These are phyloP conservation scores for Monosporascus sp. DNA, from an alignment of 2,329 filamentous ascomycete genomes.

Conservation along the genomic window DNA sequence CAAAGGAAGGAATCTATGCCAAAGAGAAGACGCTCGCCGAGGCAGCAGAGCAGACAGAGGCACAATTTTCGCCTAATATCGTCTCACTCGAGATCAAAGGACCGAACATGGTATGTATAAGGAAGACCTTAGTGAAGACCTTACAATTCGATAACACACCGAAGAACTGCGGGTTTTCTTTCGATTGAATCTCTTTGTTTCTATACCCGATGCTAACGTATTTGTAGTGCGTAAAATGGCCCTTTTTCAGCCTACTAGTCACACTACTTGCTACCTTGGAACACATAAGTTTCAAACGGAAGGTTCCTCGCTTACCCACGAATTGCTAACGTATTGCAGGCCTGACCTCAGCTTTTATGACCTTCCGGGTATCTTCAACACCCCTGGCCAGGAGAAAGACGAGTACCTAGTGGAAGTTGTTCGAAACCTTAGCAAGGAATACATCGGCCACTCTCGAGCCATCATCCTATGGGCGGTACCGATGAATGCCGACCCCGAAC, in stretches of 20 bases:
- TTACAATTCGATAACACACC: too few species aligned
- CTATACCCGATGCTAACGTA: too few species aligned
- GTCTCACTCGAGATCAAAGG: constrained; percentile 68
- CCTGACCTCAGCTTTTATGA: constrained; percentile 76
- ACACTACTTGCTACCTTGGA: too few species aligned
- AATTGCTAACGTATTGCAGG: too few species aligned
- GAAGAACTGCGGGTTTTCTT: too few species aligned
- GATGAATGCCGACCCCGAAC: constrained; percentile 71
- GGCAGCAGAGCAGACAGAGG: constrained; percentile 38
- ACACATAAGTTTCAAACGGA: too few species aligned
- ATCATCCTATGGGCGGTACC: constrained; percentile 72
- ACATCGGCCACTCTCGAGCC: constrained; percentile 61
- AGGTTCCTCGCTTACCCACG: too few species aligned
- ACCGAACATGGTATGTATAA: constrained; percentile 40
- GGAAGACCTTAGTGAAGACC: too few species aligned
- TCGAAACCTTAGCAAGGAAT: constrained; percentile 60
- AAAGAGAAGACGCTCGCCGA: constrained; percentile 28
- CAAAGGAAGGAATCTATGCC: constrained; percentile 34
- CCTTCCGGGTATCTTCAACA: constrained; percentile 72
- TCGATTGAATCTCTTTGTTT: too few species aligned
- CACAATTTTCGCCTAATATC: constrained; percentile 75
- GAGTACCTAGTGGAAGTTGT: constrained; percentile 65
- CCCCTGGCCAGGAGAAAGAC: constrained; percentile 54
- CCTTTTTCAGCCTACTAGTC: too few species aligned
- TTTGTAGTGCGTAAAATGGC: too few species aligned